Percentiles rank a stretch among this genome's conserved stretches.
Conservation (phyloP, 176 grass and related monocot genomes). For the Hyparrhenia diplandra region DNA sequence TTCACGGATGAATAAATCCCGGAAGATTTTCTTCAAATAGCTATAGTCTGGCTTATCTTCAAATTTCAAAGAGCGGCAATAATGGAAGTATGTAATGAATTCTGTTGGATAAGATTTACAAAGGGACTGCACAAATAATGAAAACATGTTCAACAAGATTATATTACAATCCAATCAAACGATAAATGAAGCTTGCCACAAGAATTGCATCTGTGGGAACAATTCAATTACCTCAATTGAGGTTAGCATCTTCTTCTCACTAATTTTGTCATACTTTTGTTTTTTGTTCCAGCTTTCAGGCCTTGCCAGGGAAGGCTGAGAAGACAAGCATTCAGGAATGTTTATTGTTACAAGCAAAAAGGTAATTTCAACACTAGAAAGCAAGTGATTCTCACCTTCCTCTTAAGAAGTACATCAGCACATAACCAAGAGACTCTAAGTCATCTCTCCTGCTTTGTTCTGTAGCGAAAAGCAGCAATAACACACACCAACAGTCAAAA, state of each 20-base stretch:
- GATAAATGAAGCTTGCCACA: not conserved
- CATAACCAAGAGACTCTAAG: conserved; percentile 86
- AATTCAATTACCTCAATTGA: conserved; percentile 65
- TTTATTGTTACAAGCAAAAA: not conserved
- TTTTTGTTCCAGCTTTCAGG: conserved; percentile 92
- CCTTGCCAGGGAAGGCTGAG: conserved; percentile 85
- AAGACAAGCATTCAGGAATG: conserved; percentile 37
- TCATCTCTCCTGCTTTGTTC: conserved; percentile 96
- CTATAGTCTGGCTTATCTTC: conserved; percentile 96
- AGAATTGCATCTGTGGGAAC: not conserved
- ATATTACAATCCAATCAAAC: not conserved
- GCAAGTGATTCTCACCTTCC: conserved; percentile 60
- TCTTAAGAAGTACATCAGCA: conserved; percentile 87
- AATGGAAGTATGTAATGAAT: conserved; percentile 89
- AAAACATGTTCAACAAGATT: conserved; percentile 14
- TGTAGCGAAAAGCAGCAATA: conserved; percentile 20
- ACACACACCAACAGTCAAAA: conserved; percentile 13
- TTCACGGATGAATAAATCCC: conserved; percentile 82
- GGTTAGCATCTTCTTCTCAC: conserved; percentile 96
- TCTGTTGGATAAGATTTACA: conserved; percentile 84
- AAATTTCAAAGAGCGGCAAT: conserved; percentile 92
- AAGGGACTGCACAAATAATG: conserved; percentile 47
- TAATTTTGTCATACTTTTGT: conserved; percentile 92
- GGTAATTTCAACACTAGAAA: conserved; percentile 26
- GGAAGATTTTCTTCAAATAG: conserved; percentile 80